Conservation (phyloP, 345 rosid genomes). For the Bruguiera parviflora region DNA sequence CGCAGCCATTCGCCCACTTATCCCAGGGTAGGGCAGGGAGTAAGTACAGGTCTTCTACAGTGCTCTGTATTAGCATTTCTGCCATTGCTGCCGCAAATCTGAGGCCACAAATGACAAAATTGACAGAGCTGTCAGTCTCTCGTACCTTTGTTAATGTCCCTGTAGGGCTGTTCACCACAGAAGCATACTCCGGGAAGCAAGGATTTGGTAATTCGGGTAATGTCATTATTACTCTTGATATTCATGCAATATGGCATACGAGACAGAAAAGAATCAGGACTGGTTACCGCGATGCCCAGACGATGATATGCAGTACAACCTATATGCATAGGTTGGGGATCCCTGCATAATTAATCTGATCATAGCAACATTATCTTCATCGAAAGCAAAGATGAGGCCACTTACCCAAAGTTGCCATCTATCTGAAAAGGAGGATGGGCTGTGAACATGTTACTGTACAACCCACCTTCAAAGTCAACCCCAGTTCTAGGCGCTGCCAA, state of each 20-base stretch:
- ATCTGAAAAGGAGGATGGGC: constrained; percentile 98
- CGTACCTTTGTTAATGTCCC: too few relatives aligned
- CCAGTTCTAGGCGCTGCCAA: constrained; percentile 70
- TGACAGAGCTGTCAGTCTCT: neutral
- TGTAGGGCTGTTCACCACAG: too few relatives aligned
- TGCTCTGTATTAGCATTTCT: constrained; percentile 90
- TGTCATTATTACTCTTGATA: too few relatives aligned
- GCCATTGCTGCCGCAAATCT: constrained; percentile 75
- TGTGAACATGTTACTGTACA: constrained; percentile 82
- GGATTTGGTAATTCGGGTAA: too few relatives aligned
- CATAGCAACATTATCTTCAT: neutral
- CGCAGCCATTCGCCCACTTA: constrained; percentile 73
- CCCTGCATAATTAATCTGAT: too few relatives aligned
- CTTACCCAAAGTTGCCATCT: constrained; percentile 93
- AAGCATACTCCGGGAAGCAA: too few relatives aligned
- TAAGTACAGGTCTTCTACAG: constrained; percentile 53
- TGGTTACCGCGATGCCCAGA: too few relatives aligned
- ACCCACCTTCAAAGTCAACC: constrained; percentile 63
- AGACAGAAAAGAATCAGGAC: too few relatives aligned
- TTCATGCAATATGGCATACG: too few relatives aligned
- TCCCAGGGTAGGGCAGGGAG: constrained; percentile 84
- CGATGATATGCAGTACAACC: too few relatives aligned
- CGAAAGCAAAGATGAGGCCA: neutral
- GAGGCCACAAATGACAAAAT: constrained; percentile 15
- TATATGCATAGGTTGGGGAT: too few relatives aligned